These are phyloP conservation scores for Alternaria sp. DNA, from an alignment of 2,329 filamentous ascomycete genomes.

Conservation along the genomic window DNA sequence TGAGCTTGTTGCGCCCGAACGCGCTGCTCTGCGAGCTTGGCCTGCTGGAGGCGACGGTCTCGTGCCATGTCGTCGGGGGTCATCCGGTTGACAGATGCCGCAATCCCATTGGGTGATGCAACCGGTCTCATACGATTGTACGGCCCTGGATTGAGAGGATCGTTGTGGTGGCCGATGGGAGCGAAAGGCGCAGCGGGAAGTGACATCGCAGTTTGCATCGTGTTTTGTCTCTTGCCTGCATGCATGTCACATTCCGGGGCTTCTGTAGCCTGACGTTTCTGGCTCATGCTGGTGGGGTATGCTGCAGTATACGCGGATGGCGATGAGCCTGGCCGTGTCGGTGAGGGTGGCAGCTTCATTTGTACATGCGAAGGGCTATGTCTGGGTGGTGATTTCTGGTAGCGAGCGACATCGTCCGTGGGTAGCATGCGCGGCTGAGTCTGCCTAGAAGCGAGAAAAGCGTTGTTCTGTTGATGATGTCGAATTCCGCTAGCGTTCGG, in stretches of 20 bases:
- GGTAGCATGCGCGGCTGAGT: neutral
- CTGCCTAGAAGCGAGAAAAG: neutral
- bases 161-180: neutral
- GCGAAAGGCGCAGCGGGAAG: neutral
- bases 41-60: neutral
- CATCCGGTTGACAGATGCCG: neutral
- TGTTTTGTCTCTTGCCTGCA: neutral
- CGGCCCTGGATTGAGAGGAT: neutral
- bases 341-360: neutral
- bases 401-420: neutral
- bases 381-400: neutral
- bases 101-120: neutral
- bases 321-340: neutral
- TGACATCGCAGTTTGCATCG: neutral
- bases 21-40: neutral
- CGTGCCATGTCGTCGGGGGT: neutral
- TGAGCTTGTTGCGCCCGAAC: neutral
- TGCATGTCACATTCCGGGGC: neutral
- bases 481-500: neutral
- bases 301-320: neutral
- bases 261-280: neutral
- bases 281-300: neutral
- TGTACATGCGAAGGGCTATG: neutral
- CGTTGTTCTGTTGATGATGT: neutral
- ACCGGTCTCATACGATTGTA: neutral